Evolutionary conservation across 768 basidiomycete species (phyloP).

Genomic region (Tricholoma furcatifolium): DNA sequence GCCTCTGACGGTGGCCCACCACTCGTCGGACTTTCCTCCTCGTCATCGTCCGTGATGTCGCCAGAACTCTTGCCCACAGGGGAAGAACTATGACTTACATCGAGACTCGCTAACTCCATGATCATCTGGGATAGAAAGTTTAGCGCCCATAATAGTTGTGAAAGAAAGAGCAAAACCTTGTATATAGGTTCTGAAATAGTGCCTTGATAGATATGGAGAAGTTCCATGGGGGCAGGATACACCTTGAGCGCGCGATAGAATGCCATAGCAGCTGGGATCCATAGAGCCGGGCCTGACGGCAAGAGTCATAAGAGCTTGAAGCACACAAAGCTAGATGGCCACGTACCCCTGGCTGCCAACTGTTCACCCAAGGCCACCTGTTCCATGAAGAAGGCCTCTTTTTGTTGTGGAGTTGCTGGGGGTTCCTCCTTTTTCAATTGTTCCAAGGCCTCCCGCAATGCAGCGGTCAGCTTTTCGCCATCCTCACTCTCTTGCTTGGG

Average conservation of each 20-base stretch:
- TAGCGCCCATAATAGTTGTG: background rate
- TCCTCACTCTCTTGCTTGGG: slow-evolving; percentile 18
- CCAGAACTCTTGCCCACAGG: slow-evolving; percentile 13
- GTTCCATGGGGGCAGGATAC: slow-evolving; percentile 92
- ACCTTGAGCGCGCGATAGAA: slow-evolving; percentile 95
- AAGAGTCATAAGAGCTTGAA: background rate
- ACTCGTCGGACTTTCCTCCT: slow-evolving; percentile 58
- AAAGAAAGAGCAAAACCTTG: slow-evolving; percentile 46
- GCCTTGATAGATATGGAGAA: slow-evolving; percentile 93
- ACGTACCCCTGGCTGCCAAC: slow-evolving; percentile 70
- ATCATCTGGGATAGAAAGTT: slow-evolving; percentile 45
- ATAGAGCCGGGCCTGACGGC: slow-evolving; percentile 66
- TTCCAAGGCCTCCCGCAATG: slow-evolving; percentile 63
- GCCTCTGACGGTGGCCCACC: slow-evolving; percentile 79
- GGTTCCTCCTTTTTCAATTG: slow-evolving; percentile 67
- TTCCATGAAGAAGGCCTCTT: slow-evolving; percentile 89
- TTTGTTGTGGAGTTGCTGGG: slow-evolving; percentile 69
- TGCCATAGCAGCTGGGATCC: slow-evolving; percentile 78
- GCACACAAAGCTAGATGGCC: background rate
- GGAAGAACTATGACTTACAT: slow-evolving; percentile 69
- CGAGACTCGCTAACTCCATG: slow-evolving; percentile 83
- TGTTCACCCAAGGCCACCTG: slow-evolving; percentile 89
- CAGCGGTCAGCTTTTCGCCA: slow-evolving; percentile 41
- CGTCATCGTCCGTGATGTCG: slow-evolving; percentile 38
- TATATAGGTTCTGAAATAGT: slow-evolving; percentile 82